Base-by-base conservation (phyloP, 2,329 filamentous ascomycete genomes). In the Neofusicoccum parvum region DNA sequence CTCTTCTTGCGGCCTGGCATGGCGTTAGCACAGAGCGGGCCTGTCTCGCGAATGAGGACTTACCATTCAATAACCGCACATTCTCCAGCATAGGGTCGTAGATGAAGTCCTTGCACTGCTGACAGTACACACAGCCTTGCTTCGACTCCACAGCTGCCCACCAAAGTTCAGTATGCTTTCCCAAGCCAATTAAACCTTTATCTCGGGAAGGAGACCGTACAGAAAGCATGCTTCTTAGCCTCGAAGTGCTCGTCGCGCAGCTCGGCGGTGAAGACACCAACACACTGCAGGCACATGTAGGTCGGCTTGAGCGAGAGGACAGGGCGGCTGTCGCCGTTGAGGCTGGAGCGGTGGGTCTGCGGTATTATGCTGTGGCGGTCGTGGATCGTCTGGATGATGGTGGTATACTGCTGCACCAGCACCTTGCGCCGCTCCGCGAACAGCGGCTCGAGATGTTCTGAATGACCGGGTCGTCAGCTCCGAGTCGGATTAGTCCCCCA, bases 81-180 rank as follows among this genome's bases (percentile, higher is more conserved):
- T 91, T 89, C 73, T 95, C 92, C 5, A 95, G 81, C 5, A 90
- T 91, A 5, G 91, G 90, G 70, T 95, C 92, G 84, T 91, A 94
- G 37, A 95, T 89, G 69, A 92, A 88, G 75, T 95, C 92, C 73
- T 91, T 87, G 74, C 92, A 95, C 74, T 92, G 88, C 69, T 92
- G 90, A 76, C 92, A 95, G 78, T 90, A 94, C 6, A 95, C 80
- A 58, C 87, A 85, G 45, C 91, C 92, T 70, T 86, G 89, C 66
- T 88, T 84, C 27, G 91, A 94, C 73, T 95, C 92, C 45, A 94
- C 90, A 73, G 90, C 91, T 93, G 70, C 20, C 64, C 68, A 3
- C 74, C 54, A 45, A 23, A 34, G 68, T 75, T 74, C 69, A 49
- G 34, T 27, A 46, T 15, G 37, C 7, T 39, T 11, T 27, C 45